phyloP scores from a whole-genome alignment of 2,329 filamentous ascomycete genomes.

The Pseudogymnoascus destructans region DNA sequence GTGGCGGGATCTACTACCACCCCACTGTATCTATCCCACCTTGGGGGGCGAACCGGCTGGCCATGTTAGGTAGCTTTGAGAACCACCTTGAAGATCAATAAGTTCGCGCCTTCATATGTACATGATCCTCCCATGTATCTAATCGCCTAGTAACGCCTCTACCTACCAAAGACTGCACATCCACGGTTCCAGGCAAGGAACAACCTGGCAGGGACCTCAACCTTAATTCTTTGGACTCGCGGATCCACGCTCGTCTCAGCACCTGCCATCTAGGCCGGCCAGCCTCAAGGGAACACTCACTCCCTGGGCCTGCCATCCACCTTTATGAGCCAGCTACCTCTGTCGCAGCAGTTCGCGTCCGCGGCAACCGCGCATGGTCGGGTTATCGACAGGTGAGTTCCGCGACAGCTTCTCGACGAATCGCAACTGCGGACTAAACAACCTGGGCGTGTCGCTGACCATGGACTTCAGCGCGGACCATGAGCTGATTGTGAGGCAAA shows the following conservation, averaged over 20 bases:
- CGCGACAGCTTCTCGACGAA: background rate
- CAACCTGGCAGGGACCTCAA: background rate
- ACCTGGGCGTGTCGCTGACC: conserved; percentile 20
- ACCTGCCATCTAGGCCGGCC: background rate
- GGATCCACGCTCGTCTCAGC: background rate
- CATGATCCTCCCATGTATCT: background rate
- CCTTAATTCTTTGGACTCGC: background rate
- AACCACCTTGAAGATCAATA: background rate
- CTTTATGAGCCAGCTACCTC: conserved; percentile 15
- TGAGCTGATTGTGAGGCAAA: conserved; percentile 48
- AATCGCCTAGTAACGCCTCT: background rate
- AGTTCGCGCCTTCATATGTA: background rate
- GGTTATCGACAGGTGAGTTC: conserved; percentile 18
- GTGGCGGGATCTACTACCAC: background rate
- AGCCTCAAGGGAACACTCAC: background rate
- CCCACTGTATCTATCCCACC: background rate
- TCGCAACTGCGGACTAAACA: background rate
- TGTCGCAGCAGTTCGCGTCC: conserved; percentile 20
- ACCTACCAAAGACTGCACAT: background rate
- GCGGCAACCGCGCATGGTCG: conserved; percentile 17
- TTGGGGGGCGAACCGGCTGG: background rate
- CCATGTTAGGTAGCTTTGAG: background rate
- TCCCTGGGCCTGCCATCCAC: background rate
- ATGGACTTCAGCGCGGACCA: conserved; percentile 37
- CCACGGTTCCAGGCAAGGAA: background rate